phyloP scores from a whole-genome alignment of 2,329 filamentous ascomycete genomes.

The Didymella keratinophila region DNA sequence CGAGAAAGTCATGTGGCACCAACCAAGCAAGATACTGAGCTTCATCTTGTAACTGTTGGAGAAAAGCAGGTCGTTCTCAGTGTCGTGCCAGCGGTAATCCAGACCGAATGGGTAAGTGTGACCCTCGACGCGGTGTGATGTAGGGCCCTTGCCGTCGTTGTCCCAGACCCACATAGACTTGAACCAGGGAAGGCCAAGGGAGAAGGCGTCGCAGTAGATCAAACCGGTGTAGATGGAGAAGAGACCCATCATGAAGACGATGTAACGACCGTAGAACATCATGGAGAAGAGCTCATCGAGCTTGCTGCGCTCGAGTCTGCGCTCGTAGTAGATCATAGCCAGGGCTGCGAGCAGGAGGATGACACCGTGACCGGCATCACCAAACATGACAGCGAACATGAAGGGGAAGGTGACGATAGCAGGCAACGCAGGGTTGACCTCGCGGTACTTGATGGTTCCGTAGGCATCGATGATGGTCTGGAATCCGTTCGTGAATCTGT shows the following conservation, averaged over 20 bases:
- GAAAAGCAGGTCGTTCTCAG: constrained; percentile 94
- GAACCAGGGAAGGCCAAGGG: constrained; percentile 88
- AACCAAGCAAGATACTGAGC: constrained; percentile 95
- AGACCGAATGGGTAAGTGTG: constrained; percentile 96
- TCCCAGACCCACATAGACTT: constrained; percentile 91
- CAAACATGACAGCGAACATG: constrained; percentile 99
- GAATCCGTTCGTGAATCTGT: constrained; percentile 97
- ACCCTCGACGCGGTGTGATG: constrained; percentile 68
- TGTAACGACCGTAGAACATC: constrained; percentile 99
- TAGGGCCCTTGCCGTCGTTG: constrained; percentile 69
- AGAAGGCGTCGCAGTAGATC: constrained; percentile 98
- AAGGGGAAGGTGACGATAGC: constrained; percentile 99
- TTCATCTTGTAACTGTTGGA: constrained; percentile 99
- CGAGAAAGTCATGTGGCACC: constrained; percentile 99
- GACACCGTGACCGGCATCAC: constrained; percentile 91
- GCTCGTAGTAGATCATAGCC: constrained; percentile 98
- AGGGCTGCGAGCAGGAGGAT: constrained; percentile 85
- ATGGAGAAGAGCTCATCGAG: constrained; percentile 97
- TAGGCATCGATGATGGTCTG: constrained; percentile 99
- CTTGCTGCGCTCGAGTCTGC: constrained; percentile 81
- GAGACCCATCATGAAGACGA: constrained; percentile 96
- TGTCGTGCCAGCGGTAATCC: constrained; percentile 95
- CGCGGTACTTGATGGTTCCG: constrained; percentile 94
- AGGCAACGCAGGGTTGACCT: constrained; percentile 94
- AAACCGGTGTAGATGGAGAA: constrained; percentile 98